A percentile compares a stretch with the other conserved stretches of the same genome.
phyloP scores from a whole-genome alignment of 805 yeast species.

The Metschnikowia lachancei region DNA sequence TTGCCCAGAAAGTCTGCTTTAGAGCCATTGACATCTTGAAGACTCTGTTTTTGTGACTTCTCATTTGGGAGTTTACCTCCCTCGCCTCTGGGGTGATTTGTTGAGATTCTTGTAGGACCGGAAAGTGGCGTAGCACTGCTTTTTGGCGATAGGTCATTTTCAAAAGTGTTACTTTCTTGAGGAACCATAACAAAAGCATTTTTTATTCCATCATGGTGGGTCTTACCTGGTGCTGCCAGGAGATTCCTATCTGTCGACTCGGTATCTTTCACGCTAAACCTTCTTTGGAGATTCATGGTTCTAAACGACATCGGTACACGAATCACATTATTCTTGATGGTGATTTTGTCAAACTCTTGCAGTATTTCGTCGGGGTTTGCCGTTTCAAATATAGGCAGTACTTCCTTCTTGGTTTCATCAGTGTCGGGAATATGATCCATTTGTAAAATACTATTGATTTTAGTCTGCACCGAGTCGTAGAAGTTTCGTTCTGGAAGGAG shows the following conservation, averaged over 20 bases:
- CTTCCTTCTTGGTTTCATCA: no score
- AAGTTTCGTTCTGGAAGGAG: conserved; percentile 25
- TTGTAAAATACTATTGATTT: conserved; percentile 30
- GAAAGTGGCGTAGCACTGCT: not conserved
- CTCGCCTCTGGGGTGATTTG: not conserved
- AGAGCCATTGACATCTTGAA: not conserved
- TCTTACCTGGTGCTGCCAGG: not conserved
- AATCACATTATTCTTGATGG: conserved; percentile 15
- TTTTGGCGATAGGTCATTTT: not conserved
- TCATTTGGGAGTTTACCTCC: not conserved
- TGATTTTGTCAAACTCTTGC: conserved; percentile 12
- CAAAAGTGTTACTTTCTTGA: not conserved
- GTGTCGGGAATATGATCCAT: not conserved
- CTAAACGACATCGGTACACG: conserved; percentile 18
- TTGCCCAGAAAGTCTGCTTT: conserved; percentile 12
- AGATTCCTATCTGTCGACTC: not conserved
- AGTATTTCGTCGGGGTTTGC: not conserved
- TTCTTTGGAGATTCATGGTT: conserved; percentile 19
- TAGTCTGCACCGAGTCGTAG: conserved; percentile 32
- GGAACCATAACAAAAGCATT: conserved; percentile 9
- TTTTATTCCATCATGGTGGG: not conserved
- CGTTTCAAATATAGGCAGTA: not conserved
- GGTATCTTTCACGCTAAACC: conserved; percentile 6
- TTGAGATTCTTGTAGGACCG: not conserved
- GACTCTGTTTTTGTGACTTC: not conserved